These are phyloP conservation scores for Termitomyces titanicus DNA, from an alignment of 768 basidiomycete genomes.

Conservation along the genomic window DNA sequence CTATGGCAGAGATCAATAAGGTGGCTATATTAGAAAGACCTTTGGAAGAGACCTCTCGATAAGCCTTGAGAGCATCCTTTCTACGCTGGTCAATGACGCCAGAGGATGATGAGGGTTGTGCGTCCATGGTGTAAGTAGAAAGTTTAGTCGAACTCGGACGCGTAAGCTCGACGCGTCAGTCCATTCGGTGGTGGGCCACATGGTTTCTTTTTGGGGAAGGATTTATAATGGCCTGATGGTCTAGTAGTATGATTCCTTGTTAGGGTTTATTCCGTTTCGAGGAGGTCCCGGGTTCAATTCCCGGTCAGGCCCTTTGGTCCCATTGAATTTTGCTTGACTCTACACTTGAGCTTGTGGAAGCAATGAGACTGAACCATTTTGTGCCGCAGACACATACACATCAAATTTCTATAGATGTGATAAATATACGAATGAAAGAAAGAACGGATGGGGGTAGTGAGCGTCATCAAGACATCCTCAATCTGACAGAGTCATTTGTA, in stretches of 20 bases:
- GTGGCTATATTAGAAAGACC: not conserved
- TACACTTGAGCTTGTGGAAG: too few species aligned
- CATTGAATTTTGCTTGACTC: too few species aligned
- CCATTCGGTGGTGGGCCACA: not conserved
- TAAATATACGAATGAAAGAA: too few species aligned
- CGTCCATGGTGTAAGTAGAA: conserved; percentile 32
- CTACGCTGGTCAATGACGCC: conserved; percentile 66
- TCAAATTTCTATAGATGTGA: too few species aligned
- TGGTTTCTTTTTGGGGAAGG: not conserved
- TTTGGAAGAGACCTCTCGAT: conserved; percentile 56
- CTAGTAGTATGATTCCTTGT: conserved; percentile 64
- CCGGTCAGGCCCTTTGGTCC: conserved; percentile 11
- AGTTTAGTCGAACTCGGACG: conserved; percentile 21
- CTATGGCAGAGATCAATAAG: conserved; percentile 36
- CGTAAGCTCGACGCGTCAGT: conserved; percentile 28
- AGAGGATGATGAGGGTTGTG: conserved; percentile 52
- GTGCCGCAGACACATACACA: too few species aligned
- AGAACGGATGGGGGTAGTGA: too few species aligned
- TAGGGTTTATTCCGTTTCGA: conserved; percentile 40
- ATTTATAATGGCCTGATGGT: conserved; percentile 43
- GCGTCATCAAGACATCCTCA: too few species aligned
- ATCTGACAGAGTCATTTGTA: too few species aligned
- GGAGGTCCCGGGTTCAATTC: conserved; percentile 15
- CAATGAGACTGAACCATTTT: too few species aligned
- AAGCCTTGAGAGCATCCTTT: conserved; percentile 69